Conservation (phyloP, 2,329 filamentous ascomycete genomes). For the Parascedosporium putredinis region DNA sequence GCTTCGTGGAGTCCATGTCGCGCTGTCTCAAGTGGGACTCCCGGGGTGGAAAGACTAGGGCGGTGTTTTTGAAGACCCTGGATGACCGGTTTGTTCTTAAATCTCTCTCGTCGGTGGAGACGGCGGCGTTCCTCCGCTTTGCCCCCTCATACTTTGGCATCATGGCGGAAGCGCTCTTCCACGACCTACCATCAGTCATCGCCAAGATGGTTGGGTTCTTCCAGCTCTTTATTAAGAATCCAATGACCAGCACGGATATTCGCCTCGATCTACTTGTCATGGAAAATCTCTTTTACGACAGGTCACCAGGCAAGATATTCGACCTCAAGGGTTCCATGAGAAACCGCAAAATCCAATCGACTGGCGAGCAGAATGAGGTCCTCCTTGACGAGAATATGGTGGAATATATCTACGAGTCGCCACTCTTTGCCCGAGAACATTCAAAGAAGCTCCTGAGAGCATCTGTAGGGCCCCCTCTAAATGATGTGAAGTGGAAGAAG, state of each 20-base stretch:
- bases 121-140: slow-evolving; percentile 86
- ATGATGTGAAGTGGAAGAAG: too few relatives aligned
- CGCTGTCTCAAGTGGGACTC: slow-evolving; percentile 97
- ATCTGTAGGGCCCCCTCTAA: slow-evolving; percentile 41
- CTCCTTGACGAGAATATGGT: slow-evolving; percentile 98
- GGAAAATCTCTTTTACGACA: slow-evolving; percentile 97
- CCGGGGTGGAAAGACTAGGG: slow-evolving; percentile 95
- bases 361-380: slow-evolving; percentile 92
- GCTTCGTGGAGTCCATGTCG: slow-evolving; percentile 89
- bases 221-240: slow-evolving; percentile 94
- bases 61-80: slow-evolving; percentile 89
- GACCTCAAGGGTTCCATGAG: slow-evolving; percentile 98
- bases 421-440: slow-evolving; percentile 89
- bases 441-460: slow-evolving; percentile 86
- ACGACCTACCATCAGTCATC: slow-evolving; percentile 89
- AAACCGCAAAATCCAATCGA: slow-evolving; percentile 93
- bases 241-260: slow-evolving; percentile 80
- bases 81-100: slow-evolving; percentile 93
- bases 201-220: slow-evolving; percentile 99
- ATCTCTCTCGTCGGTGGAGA: slow-evolving; percentile 81
- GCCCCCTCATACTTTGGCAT: slow-evolving; percentile 96
- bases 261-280: slow-evolving; percentile 91
- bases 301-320: slow-evolving; percentile 78
- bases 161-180: slow-evolving; percentile 92
- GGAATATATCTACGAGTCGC: slow-evolving; percentile 96